phyloP scores from a whole-genome alignment of 2,329 filamentous ascomycete genomes.

The Penicillium sp. region DNA sequence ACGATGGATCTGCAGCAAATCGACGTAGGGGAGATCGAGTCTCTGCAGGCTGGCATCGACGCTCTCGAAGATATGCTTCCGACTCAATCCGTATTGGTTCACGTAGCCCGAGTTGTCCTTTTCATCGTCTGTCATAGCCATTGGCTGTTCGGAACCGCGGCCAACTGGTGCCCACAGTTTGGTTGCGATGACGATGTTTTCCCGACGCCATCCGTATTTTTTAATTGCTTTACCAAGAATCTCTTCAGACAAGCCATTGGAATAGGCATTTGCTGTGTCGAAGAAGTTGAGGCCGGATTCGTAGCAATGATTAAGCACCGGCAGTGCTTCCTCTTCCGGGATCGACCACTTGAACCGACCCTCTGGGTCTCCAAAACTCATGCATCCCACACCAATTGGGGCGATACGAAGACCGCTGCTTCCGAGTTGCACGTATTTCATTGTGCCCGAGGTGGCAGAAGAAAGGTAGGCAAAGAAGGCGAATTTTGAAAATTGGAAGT shows the following conservation, averaged over 20 bases:
- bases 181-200: slow-evolving; percentile 58
- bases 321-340: slow-evolving; percentile 27
- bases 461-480: neutral
- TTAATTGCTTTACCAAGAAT: slow-evolving; percentile 59
- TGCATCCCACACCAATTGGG: slow-evolving; percentile 26
- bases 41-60: slow-evolving; percentile 55
- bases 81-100: slow-evolving; percentile 49
- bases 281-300: slow-evolving; percentile 29
- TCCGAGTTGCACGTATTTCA: slow-evolving; percentile 29
- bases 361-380: slow-evolving; percentile 25
- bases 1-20: slow-evolving; percentile 54
- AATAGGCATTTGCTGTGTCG: slow-evolving; percentile 50
- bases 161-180: slow-evolving; percentile 51
- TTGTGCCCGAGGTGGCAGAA: slow-evolving; percentile 5
- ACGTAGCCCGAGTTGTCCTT: slow-evolving; percentile 28
- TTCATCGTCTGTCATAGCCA: slow-evolving; percentile 42
- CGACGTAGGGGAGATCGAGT: slow-evolving; percentile 52
- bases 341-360: slow-evolving; percentile 23
- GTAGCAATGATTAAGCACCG: slow-evolving; percentile 30
- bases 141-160: slow-evolving; percentile 30
- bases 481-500: neutral
- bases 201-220: slow-evolving; percentile 56
- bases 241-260: slow-evolving; percentile 55
- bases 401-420: slow-evolving; percentile 26
- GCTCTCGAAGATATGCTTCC: slow-evolving; percentile 63